phyloP scores from a whole-genome alignment of 2,329 filamentous ascomycete species.

The Juglanconis oblonga region DNA sequence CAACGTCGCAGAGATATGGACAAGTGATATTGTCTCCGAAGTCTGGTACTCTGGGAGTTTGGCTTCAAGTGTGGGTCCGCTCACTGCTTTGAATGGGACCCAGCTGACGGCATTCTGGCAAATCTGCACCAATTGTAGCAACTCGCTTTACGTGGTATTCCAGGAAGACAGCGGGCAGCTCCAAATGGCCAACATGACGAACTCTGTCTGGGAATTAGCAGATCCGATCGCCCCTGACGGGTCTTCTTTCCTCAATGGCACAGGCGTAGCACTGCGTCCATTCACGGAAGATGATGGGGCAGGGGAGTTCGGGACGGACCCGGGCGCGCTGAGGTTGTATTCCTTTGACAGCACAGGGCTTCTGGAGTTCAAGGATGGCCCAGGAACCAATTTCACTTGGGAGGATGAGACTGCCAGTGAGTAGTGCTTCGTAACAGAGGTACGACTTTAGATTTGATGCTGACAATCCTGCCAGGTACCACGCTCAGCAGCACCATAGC shows the following conservation, averaged over 20 bases:
- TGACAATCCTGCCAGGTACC: neutral
- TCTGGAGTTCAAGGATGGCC: neutral
- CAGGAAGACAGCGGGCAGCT: constrained; percentile 1
- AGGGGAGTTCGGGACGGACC: neutral
- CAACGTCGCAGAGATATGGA: constrained; percentile 4
- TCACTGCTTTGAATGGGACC: neutral
- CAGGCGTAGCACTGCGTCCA: neutral
- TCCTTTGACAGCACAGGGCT: neutral
- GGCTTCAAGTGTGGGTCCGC: neutral
- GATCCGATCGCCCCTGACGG: neutral
- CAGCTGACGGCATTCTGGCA: constrained; percentile 7
- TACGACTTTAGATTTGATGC: neutral
- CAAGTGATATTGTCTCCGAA: neutral
- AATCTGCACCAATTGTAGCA: constrained; percentile 11
- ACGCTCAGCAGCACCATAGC: neutral
- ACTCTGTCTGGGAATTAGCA: neutral
- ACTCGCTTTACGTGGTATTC: neutral
- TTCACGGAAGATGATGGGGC: constrained; percentile 1
- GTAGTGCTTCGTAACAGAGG: neutral
- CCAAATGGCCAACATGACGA: constrained; percentile 6
- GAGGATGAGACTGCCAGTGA: neutral
- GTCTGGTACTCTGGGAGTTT: constrained; percentile 1
- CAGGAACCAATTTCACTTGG: constrained; percentile 8
- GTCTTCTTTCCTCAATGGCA: neutral
- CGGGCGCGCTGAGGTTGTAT: neutral